Base-by-base conservation (phyloP, 352 stramenopile genomes). In the Globisporangium lucens region DNA sequence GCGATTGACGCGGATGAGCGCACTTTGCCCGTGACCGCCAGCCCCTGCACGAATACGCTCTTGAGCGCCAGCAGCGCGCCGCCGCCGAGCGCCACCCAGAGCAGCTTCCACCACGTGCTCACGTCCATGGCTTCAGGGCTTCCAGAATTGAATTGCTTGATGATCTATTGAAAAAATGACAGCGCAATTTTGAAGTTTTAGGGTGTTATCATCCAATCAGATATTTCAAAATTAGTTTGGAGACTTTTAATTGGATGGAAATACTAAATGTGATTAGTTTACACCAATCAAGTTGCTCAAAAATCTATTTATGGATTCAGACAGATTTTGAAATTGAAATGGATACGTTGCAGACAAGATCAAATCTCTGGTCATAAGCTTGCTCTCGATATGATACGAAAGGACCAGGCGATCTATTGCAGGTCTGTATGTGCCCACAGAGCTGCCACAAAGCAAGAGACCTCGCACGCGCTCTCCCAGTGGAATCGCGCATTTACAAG, bases 11-110 rank as follows among this genome's bases (percentile, higher is more conserved):
- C 64, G 9, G 61, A 46, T 4, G 73, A 72, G 13, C 79, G 79
- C 56, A 75, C 72, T 58, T 82, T 82, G 46, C 79, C 79, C 56
- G 81, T 79, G 5, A 83, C 55, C 3, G 80, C 75, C 52, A 85
- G 74, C 1, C 62, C 73, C 41, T 75, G 73, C 59, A 79, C 78
- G 56, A 85, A 76, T 6, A 35, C 51, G 70, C 63, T 85, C 12
- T 53, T 63, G 60, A 82, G 80, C 29, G 77, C 75, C 35, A 80
- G 38, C 27, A 85, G 35, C 10, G 73, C 77, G 27, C 68, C 62
- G 17, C 20, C 56, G 8, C 36, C 22, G 56, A 75, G 70, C 63
- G 67, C 66, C 24, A 66, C 43, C 62, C 63, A 75, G 62, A 59
- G 62, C 56, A 84, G 60, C 36, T 78, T 74, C 74, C 69, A 81